phyloP scores from a whole-genome alignment of 139 green algal genomes.

The Microglena sp. region DNA sequence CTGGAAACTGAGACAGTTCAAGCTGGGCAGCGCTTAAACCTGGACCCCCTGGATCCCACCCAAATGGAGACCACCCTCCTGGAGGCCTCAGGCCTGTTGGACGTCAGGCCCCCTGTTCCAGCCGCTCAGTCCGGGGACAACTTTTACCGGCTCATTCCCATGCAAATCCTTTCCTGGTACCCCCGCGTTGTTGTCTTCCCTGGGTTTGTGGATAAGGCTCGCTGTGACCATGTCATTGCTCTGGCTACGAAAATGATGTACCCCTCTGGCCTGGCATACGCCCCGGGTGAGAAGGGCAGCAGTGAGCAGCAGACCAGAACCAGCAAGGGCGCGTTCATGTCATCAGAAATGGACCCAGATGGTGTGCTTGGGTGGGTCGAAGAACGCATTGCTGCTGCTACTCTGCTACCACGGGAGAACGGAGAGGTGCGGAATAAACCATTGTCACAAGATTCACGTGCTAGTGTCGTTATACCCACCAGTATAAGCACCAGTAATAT shows the following conservation, averaged over 20 bases:
- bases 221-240: constrained; percentile 25
- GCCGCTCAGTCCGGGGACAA: constrained; percentile 9
- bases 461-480: too few relatives aligned
- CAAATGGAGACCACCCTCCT: constrained; percentile 21
- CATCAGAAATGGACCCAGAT: constrained; percentile 1
- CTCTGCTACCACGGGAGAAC: constrained; percentile 31
- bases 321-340: constrained; percentile 40
- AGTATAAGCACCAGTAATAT: too few relatives aligned
- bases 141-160: constrained; percentile 18
- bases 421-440: constrained; percentile 47
- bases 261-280: constrained; percentile 32
- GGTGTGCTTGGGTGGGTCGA: constrained; percentile 36
- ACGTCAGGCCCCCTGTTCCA: constrained; percentile 16
- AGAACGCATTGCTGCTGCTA: constrained; percentile 32
- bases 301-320: constrained; percentile 34
- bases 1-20: neutral
- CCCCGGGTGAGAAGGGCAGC: constrained; percentile 26
- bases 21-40: neutral
- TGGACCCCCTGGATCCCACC: constrained; percentile 23
- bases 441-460: neutral
- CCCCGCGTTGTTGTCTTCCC: constrained; percentile 42
- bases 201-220: constrained; percentile 38
- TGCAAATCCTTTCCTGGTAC: constrained; percentile 31
- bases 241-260: constrained; percentile 28
- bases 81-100: constrained; percentile 15